Percentiles rank a stretch among this genome's conserved stretches.
Evolutionary conservation across 2,329 filamentous ascomycete species (phyloP).

Genomic region (Fusarium avenaceum): DNA sequence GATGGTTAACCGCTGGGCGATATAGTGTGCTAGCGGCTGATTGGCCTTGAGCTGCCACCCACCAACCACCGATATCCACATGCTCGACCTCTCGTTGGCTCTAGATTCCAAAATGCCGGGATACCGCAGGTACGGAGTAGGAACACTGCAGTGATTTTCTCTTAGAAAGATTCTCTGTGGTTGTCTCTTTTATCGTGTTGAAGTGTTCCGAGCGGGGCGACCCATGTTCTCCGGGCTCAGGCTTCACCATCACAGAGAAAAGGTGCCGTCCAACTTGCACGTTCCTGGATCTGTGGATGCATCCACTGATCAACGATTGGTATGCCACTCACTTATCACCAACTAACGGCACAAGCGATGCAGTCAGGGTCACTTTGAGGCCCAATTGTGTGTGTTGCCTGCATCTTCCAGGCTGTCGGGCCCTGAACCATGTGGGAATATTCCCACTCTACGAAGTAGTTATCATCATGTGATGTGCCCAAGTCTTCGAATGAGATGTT

Average conservation of each 20-base stretch:
- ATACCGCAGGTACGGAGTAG: conserved; percentile 4
- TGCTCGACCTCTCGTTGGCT: conserved; percentile 25
- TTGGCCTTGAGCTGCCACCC: conserved; percentile 39
- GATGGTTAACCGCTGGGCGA: conserved; percentile 58
- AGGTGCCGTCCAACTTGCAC: conserved; percentile 4
- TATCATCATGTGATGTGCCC: conserved; percentile 40
- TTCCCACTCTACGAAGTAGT: background rate
- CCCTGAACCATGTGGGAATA: conserved; percentile 28
- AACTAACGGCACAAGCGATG: conserved; percentile 19
- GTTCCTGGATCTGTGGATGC: conserved; percentile 35
- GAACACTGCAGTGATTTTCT: conserved; percentile 16
- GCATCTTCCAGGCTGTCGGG: conserved; percentile 36
- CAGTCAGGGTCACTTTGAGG: conserved; percentile 34
- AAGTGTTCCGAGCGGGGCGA: conserved; percentile 34
- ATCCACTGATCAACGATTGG: conserved; percentile 17
- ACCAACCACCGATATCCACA: conserved; percentile 41
- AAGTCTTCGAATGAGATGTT: conserved; percentile 36
- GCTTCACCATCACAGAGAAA: conserved; percentile 23
- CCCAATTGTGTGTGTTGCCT: conserved; percentile 40
- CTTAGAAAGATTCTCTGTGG: conserved; percentile 25
- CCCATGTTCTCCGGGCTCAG: conserved; percentile 12
- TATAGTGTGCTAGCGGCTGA: conserved; percentile 39
- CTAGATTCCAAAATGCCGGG: conserved; percentile 26
- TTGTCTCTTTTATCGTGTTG: conserved; percentile 4
- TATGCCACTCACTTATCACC: conserved; percentile 12